These are phyloP conservation scores for Aspergillus fijiensis DNA, from an alignment of 2,329 filamentous ascomycete species.

Conservation along the genomic window DNA sequence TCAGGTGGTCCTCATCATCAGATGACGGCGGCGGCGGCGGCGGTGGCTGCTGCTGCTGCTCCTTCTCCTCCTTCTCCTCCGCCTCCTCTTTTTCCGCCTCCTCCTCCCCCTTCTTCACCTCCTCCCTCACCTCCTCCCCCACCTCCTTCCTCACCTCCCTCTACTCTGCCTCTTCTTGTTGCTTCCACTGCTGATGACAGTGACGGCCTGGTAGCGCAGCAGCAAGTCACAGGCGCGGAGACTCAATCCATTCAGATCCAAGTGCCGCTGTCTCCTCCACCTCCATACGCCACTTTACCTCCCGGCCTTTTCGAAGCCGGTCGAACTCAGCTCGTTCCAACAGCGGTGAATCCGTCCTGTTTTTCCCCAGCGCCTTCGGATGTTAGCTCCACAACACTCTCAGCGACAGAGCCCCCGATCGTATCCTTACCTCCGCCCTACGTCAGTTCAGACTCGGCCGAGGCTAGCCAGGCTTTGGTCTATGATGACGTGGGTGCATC, in stretches of 20 bases:
- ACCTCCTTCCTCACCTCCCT: too few relatives aligned
- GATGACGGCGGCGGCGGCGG: too few relatives aligned
- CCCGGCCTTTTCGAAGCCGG: background rate
- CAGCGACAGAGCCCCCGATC: background rate
- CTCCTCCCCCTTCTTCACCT: too few relatives aligned
- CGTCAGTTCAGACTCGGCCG: too few relatives aligned
- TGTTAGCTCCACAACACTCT: background rate
- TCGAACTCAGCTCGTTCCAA: background rate
- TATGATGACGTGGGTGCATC: too few relatives aligned
- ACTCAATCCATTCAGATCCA: background rate
- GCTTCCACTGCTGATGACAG: too few relatives aligned
- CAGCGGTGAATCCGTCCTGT: background rate
- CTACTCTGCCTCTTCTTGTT: too few relatives aligned
- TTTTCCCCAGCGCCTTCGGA: background rate
- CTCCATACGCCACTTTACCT: background rate
- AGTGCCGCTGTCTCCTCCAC: background rate
- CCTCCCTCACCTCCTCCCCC: too few relatives aligned
- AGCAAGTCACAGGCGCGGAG: background rate
- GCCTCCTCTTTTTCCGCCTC: too few relatives aligned
- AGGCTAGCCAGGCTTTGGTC: too few relatives aligned
- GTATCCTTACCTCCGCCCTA: background rate
- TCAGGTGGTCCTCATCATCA: constrained; percentile 6
- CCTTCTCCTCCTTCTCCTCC: too few relatives aligned
- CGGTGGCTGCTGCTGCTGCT: too few relatives aligned
- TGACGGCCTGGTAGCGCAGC: background rate